Conservation (phyloP, 768 basidiomycete genomes). For the Pulveroboletus sp. region DNA sequence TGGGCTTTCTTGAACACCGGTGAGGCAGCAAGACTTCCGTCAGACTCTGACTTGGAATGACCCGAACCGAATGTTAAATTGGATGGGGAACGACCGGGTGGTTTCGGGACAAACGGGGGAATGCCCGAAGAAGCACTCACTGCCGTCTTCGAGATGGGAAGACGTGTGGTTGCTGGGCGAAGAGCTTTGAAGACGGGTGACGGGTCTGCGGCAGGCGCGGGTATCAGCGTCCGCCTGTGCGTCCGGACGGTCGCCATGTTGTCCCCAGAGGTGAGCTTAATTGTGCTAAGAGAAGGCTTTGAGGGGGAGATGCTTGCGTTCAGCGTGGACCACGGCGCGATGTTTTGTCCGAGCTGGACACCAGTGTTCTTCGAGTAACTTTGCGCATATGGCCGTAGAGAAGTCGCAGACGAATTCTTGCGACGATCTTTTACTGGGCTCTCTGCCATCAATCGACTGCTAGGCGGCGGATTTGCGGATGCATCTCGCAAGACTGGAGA, state of each 20-base stretch:
- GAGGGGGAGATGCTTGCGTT: slow-evolving; percentile 38
- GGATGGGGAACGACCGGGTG: slow-evolving; percentile 27
- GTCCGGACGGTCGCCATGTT: slow-evolving; percentile 23
- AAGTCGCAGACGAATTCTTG: slow-evolving; percentile 42
- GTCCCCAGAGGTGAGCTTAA: slow-evolving; percentile 25
- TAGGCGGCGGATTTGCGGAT: slow-evolving; percentile 30
- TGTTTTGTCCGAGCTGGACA: slow-evolving; percentile 48
- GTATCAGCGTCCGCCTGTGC: slow-evolving; percentile 56
- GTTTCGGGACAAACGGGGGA: slow-evolving; percentile 24
- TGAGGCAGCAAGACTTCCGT: slow-evolving; percentile 19
- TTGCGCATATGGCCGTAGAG: slow-evolving; percentile 50
- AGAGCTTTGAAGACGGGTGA: slow-evolving; percentile 59
- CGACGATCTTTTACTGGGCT: slow-evolving; percentile 39
- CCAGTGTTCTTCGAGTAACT: slow-evolving; percentile 21
- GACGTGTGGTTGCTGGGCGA: slow-evolving; percentile 42
- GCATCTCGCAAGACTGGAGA: slow-evolving; percentile 18
- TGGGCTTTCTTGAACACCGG: slow-evolving; percentile 36
- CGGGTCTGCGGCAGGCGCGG: slow-evolving; percentile 57
- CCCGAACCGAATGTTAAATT: slow-evolving; percentile 37
- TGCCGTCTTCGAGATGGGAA: slow-evolving; percentile 16
- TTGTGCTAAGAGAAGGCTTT: slow-evolving; percentile 27
- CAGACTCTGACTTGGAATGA: slow-evolving; percentile 30
- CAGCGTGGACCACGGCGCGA: slow-evolving; percentile 60
- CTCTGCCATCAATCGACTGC: slow-evolving; percentile 25
- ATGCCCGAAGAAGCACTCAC: slow-evolving; percentile 24